These are phyloP conservation scores for Neurospora sp. DNA, from an alignment of 495 filamentous ascomycete species.

Conservation along the genomic window DNA sequence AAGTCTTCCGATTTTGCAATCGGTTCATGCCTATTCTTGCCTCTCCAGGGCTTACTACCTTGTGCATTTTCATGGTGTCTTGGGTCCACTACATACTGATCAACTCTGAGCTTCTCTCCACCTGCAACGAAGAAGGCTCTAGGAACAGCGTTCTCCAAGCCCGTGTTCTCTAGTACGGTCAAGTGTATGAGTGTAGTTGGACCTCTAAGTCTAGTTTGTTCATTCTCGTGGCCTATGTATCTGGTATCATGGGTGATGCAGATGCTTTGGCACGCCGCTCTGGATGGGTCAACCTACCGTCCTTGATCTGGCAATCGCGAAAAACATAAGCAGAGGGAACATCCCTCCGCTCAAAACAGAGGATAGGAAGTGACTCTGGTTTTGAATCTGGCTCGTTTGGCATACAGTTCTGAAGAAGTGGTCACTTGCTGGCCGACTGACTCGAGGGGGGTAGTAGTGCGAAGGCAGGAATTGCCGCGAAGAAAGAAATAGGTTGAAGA, in stretches of 20 bases:
- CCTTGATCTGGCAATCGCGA: background rate
- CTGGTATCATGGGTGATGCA: background rate
- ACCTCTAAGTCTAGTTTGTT: background rate
- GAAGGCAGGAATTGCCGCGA: background rate
- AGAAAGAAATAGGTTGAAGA: too few relatives aligned
- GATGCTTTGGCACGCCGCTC: background rate
- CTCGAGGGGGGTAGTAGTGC: background rate
- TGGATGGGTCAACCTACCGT: background rate
- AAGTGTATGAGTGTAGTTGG: background rate
- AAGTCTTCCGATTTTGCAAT: background rate
- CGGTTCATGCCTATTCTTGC: background rate
- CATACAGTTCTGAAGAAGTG: too few relatives aligned
- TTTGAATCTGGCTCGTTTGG: background rate
- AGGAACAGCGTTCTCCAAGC: background rate
- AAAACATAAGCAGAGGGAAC: background rate
- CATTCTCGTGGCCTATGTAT: background rate
- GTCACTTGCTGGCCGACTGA: background rate
- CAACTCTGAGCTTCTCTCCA: background rate
- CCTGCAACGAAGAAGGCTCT: background rate
- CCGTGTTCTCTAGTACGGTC: background rate
- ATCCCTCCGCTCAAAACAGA: background rate
- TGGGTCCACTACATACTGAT: too few relatives aligned
- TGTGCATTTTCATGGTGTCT: too few relatives aligned
- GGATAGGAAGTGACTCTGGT: background rate
- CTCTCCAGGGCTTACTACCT: too few relatives aligned